Percentiles rank a stretch among this genome's conserved stretches.
Conservation (phyloP, 306 rosid genomes). For the Malus orientalis region DNA sequence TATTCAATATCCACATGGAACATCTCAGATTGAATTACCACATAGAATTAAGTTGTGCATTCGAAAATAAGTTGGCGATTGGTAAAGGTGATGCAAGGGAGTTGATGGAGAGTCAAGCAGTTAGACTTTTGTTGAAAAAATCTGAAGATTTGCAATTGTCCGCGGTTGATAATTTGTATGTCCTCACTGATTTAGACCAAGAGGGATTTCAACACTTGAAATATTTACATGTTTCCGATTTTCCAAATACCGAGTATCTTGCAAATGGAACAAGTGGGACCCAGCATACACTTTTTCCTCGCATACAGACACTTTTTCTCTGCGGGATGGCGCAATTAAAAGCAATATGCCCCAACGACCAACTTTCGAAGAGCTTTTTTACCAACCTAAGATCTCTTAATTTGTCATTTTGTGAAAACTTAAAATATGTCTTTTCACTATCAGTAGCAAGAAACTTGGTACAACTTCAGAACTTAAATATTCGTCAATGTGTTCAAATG, state of each 20-base stretch:
- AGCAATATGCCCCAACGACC: not conserved
- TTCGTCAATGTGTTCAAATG: fast-evolving
- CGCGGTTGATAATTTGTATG: not conserved
- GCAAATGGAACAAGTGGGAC: not conserved
- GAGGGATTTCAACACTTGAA: not conserved
- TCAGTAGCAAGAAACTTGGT: not conserved
- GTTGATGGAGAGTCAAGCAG: not conserved
- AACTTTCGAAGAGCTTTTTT: not conserved
- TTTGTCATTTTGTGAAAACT: fast-evolving
- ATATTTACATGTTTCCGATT: fast-evolving
- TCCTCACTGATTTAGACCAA: not conserved
- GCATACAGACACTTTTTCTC: not conserved
- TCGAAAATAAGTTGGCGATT: not conserved
- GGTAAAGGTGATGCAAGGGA: fast-evolving
- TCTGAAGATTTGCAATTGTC: not conserved
- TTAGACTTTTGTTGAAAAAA: not conserved
- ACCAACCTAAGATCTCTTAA: not conserved
- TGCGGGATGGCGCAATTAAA: fast-evolving
- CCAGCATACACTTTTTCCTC: not conserved
- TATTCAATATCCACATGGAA: no score
- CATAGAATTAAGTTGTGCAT: not conserved
- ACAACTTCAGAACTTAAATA: fast-evolving
- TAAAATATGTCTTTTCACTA: not conserved
- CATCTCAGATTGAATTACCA: no score
- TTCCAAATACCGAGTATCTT: not conserved